Evolutionary conservation across 257 asterid genomes (phyloP).

Genomic region (Solanum corneliomulleri): DNA sequence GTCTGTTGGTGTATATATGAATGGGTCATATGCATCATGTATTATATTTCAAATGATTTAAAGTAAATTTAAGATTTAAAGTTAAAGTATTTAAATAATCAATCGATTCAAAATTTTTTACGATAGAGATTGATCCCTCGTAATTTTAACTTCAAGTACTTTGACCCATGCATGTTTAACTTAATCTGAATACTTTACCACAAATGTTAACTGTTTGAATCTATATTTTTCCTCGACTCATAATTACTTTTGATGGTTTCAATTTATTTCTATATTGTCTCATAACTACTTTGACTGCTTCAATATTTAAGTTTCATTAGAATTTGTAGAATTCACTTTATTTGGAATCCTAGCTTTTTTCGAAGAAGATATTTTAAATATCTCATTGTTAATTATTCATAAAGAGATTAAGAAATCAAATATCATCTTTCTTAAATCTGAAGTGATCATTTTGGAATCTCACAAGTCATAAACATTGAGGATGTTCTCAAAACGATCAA

Average conservation of each 20-base stretch:
- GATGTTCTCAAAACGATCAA: accelerated
- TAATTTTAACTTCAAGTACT: neutral
- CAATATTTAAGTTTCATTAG: neutral
- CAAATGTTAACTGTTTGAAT: neutral
- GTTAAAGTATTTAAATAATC: accelerated
- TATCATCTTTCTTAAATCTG: neutral
- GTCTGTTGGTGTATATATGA: neutral
- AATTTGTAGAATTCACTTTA: accelerated
- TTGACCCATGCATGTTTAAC: neutral
- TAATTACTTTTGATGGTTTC: neutral
- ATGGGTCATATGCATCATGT: neutral
- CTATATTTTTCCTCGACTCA: neutral
- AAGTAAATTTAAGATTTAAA: neutral
- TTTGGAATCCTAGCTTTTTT: accelerated
- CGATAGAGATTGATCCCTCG: neutral
- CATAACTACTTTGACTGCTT: neutral
- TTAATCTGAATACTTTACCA: neutral
- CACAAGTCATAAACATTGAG: neutral
- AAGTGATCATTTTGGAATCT: neutral
- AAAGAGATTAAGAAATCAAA: neutral
- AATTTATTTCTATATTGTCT: neutral
- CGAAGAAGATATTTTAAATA: accelerated
- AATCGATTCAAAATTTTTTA: accelerated
- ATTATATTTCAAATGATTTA: neutral
- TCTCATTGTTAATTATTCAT: neutral